Conservation (phyloP, 139 green algal genomes). For the Parachlorella kessleri region DNA sequence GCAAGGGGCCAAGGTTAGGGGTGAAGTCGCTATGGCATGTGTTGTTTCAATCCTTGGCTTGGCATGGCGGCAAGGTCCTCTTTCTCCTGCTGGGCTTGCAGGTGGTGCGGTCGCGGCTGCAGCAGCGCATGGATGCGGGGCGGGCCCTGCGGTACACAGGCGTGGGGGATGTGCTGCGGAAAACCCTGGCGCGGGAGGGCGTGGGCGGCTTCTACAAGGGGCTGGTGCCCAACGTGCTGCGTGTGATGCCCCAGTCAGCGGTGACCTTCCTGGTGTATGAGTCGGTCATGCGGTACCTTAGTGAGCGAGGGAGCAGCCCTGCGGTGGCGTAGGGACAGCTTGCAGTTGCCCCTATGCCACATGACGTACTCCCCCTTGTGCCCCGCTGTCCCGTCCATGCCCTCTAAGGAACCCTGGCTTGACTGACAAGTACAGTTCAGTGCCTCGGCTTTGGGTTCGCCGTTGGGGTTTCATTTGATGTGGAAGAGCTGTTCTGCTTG, state of each 20-base stretch:
- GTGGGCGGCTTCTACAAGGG: conserved; percentile 75
- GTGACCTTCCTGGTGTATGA: conserved; percentile 86
- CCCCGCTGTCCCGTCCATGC: no score
- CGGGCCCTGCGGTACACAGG: conserved; percentile 55
- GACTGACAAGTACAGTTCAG: no score
- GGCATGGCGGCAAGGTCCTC: no score
- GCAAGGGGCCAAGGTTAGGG: no score
- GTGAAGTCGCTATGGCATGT: no score
- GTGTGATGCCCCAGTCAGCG: conserved; percentile 73
- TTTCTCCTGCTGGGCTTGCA: conserved; percentile 28
- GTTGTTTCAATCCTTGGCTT: no score
- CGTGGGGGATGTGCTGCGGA: conserved; percentile 55
- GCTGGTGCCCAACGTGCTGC: conserved; percentile 72
- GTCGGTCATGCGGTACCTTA: conserved; percentile 46
- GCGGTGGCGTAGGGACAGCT: not conserved
- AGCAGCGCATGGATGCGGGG: conserved; percentile 79
- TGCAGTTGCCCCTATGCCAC: no score
- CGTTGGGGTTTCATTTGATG: no score
- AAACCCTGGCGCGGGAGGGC: conserved; percentile 58
- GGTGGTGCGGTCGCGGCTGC: conserved; percentile 84
- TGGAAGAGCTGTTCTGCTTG: no score
- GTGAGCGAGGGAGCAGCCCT: not conserved
- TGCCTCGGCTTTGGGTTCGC: no score
- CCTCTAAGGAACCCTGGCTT: no score
- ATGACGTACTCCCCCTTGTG: no score